phyloP scores from a whole-genome alignment of 106 monocot species.

The Dactylorhiza incarnata region DNA sequence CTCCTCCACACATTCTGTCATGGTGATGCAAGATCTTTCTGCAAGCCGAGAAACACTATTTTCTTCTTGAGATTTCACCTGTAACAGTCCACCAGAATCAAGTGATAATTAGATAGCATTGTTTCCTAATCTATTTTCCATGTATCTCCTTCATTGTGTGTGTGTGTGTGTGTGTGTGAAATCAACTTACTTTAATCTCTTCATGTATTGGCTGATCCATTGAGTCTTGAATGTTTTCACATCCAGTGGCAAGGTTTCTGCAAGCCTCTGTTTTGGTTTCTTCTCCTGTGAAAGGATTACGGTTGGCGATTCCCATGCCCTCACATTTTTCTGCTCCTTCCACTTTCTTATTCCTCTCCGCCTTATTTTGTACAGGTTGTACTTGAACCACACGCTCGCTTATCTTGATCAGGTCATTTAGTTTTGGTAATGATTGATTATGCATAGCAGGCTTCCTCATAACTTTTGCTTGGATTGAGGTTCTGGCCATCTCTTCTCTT shows the following conservation, averaged over 20 bases:
- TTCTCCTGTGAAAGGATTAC: neutral
- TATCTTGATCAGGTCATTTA: slow-evolving; percentile 1
- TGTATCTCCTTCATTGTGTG: neutral
- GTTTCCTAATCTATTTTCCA: neutral
- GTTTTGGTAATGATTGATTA: slow-evolving; percentile 16
- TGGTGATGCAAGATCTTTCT: slow-evolving; percentile 4
- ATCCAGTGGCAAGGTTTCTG: neutral
- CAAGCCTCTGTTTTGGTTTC: neutral
- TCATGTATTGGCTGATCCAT: slow-evolving; percentile 2
- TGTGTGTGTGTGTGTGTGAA: neutral
- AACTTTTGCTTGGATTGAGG: neutral
- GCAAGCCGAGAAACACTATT: neutral
- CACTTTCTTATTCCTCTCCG: slow-evolving; percentile 13
- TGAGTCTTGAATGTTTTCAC: neutral
- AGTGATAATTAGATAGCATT: neutral
- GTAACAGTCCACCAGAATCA: neutral
- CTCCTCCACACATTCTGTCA: neutral
- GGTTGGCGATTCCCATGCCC: neutral
- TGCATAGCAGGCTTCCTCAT: slow-evolving; percentile 3
- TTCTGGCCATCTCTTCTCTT: slow-evolving; percentile 14
- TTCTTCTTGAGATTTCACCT: slow-evolving; percentile 11
- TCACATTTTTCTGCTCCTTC: slow-evolving; percentile 1
- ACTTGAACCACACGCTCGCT: neutral
- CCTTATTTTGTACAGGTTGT: slow-evolving; percentile 4
- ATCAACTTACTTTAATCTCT: slow-evolving; percentile 26